Conservation (phyloP, 371 early-diverging fungal genomes). For the Rhizopus delemar region DNA sequence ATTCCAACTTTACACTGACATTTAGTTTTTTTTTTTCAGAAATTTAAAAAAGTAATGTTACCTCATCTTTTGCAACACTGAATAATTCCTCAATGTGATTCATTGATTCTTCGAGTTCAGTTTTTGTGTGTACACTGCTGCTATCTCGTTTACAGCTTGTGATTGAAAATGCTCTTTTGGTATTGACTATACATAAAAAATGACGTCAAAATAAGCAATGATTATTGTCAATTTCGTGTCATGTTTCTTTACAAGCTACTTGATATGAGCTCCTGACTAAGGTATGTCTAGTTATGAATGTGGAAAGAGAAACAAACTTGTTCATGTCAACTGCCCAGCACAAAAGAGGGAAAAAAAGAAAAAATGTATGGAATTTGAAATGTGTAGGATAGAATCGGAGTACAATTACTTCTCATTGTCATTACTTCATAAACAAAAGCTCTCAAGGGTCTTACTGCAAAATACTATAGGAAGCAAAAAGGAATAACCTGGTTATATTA, state of each 20-base stretch:
- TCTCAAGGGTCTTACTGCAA: no score
- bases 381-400: no score
- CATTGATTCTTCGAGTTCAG: conserved; percentile 35
- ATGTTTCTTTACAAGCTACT: neutral
- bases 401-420: no score
- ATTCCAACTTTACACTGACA: conserved; percentile 35
- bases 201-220: neutral
- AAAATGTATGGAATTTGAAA: no score
- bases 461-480: no score
- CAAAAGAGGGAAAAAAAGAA: no score
- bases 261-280: conserved; percentile 1
- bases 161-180: neutral
- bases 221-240: neutral
- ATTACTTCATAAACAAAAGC: no score
- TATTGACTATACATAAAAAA: neutral
- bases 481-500: no score
- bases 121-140: neutral
- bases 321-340: conserved; percentile 1
- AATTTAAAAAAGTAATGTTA: conserved; percentile 5
- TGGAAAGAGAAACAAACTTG: conserved; percentile 6
- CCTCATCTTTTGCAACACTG: conserved; percentile 43
- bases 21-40: neutral
- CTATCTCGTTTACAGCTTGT: neutral
- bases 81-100: conserved; percentile 41
- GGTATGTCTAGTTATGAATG: neutral